These are phyloP conservation scores for Peronospora destructor DNA, from an alignment of 352 stramenopile genomes.

Conservation along the genomic window DNA sequence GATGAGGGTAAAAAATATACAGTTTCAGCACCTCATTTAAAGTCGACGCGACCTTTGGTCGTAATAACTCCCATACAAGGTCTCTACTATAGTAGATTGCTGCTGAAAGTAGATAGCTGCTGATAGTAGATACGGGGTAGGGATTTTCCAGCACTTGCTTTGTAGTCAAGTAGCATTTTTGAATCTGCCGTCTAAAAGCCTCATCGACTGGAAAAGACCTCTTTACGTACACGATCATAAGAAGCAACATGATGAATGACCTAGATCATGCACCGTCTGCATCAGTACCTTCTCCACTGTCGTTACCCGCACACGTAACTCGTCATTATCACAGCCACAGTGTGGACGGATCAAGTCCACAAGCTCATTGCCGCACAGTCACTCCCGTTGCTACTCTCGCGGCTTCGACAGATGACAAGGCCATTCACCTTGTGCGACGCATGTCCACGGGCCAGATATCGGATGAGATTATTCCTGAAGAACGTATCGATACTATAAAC, in stretches of 20 bases:
- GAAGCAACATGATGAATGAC: constrained; percentile 32
- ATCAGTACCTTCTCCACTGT: not conserved
- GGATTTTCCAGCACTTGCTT: not conserved
- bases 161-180: constrained; percentile 9
- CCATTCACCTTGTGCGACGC: constrained; percentile 27
- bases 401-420: constrained; percentile 7
- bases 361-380: constrained; percentile 1
- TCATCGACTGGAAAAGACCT: not conserved
- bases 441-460: constrained; percentile 57
- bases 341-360: constrained; percentile 31
- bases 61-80: no score
- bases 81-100: no score
- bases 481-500: constrained; percentile 76
- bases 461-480: constrained; percentile 51
- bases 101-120: no score
- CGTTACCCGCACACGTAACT: constrained; percentile 20
- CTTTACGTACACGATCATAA: not conserved
- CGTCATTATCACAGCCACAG: constrained; percentile 42
- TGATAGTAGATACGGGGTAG: no score
- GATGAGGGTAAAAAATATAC: no score
- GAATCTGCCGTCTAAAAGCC: constrained; percentile 5
- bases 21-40: no score
- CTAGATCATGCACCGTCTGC: constrained; percentile 11
- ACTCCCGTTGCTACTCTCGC: constrained; percentile 14
- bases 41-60: no score